Evolutionary conservation across 192 early-diverging fungal genomes (phyloP).

Genomic region (Podila epicladia): DNA sequence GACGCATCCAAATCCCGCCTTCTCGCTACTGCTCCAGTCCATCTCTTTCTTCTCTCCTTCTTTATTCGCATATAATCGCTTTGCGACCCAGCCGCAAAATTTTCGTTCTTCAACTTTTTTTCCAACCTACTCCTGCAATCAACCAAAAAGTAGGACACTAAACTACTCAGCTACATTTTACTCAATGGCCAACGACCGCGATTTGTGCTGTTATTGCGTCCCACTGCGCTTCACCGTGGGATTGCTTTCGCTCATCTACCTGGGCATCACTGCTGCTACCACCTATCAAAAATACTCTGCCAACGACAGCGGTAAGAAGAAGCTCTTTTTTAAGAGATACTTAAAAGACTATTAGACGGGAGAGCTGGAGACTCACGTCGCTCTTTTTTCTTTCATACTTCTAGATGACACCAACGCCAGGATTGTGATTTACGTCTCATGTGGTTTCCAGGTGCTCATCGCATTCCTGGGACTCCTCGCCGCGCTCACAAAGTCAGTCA

Average conservation of each 20-base stretch:
- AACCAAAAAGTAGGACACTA: too few relatives aligned
- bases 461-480: slow-evolving; percentile 28
- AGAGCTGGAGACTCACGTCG: not conserved
- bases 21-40: not conserved
- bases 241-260: slow-evolving; percentile 30
- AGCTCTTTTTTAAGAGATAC: not conserved
- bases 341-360: not conserved
- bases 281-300: slow-evolving; percentile 45
- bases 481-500: slow-evolving; percentile 28
- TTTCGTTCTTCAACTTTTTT: too few relatives aligned
- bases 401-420: slow-evolving; percentile 28
- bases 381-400: not conserved
- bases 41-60: not conserved
- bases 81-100: not conserved
- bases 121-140: too few relatives aligned
- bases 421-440: slow-evolving; percentile 30
- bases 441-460: slow-evolving; percentile 22
- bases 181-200: slow-evolving; percentile 20
- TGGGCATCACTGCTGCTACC: slow-evolving; percentile 31
- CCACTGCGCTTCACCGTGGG: slow-evolving; percentile 20
- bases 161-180: too few relatives aligned
- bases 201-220: slow-evolving; percentile 48
- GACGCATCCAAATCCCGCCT: not conserved
- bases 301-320: slow-evolving; percentile 25
- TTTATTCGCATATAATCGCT: too few relatives aligned